These are phyloP conservation scores for Mitragyna speciosa DNA, from an alignment of 257 asterid species.

Conservation along the genomic window DNA sequence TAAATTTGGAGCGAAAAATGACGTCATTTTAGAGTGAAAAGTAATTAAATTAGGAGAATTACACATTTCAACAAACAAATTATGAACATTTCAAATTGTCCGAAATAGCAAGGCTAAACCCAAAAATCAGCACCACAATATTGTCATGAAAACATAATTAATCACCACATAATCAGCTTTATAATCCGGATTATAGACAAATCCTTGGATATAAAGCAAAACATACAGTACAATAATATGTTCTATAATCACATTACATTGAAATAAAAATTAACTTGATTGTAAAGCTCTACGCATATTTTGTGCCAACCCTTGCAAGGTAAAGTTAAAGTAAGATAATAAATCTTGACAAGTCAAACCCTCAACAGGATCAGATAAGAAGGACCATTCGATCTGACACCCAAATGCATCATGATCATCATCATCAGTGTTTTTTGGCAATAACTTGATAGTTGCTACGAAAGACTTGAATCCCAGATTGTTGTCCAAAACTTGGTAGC, in stretches of 20 bases:
- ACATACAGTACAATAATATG: background rate
- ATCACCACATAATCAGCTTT: background rate
- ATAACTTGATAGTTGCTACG: slow-evolving; percentile 39
- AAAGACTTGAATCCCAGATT: slow-evolving; percentile 58
- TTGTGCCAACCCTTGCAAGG: slow-evolving; percentile 51
- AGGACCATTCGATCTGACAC: slow-evolving; percentile 70
- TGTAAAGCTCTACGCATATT: slow-evolving; percentile 48
- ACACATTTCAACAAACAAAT: too few relatives aligned
- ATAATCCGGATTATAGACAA: background rate
- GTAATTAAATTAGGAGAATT: too few relatives aligned
- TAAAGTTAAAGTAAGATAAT: slow-evolving; percentile 30
- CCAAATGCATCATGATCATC: slow-evolving; percentile 35
- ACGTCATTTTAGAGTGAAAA: too few relatives aligned
- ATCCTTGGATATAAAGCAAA: background rate
- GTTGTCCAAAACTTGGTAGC: slow-evolving; percentile 50
- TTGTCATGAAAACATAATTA: too few relatives aligned
- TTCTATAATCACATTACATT: background rate
- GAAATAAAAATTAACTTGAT: background rate
- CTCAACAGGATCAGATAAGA: slow-evolving; percentile 57
- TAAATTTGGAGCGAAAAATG: too few relatives aligned
- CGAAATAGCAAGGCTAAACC: too few relatives aligned
- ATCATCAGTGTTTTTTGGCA: background rate
- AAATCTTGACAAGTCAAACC: slow-evolving; percentile 46
- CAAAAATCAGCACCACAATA: too few relatives aligned
- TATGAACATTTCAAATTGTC: too few relatives aligned